A percentile compares a stretch with the other conserved stretches of the same genome.
Evolutionary conservation across 352 stramenopile species (phyloP).

Genomic region (Phytophthora crassamura): DNA sequence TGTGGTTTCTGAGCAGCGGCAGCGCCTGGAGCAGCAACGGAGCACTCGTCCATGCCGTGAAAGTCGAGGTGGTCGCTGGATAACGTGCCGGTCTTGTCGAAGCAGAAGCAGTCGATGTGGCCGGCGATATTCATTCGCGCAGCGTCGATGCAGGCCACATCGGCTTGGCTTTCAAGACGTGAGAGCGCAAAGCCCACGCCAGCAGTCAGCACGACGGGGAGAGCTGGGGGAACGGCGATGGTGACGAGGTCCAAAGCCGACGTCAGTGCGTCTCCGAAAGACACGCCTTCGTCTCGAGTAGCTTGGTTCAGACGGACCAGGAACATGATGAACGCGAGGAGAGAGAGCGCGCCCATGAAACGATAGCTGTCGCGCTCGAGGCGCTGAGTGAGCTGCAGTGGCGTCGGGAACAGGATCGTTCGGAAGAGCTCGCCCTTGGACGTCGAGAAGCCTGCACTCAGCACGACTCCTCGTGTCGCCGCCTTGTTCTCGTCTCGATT

Average conservation of each 20-base stretch:
- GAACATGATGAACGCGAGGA: constrained; percentile 63
- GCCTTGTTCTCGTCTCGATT: constrained; percentile 35
- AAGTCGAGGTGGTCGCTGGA: constrained; percentile 80
- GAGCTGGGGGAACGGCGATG: constrained; percentile 63
- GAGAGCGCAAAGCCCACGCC: constrained; percentile 71
- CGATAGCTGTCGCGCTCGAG: constrained; percentile 82
- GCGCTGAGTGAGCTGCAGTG: constrained; percentile 53
- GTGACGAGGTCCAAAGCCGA: constrained; percentile 73
- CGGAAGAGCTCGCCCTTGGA: constrained; percentile 80
- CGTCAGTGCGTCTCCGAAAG: constrained; percentile 36
- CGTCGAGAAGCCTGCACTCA: constrained; percentile 69
- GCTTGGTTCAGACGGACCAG: constrained; percentile 58
- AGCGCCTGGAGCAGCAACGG: constrained; percentile 14
- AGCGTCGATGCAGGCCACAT: constrained; percentile 77
- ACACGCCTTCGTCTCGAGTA: constrained; percentile 29
- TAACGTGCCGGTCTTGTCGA: constrained; percentile 86
- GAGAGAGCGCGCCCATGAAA: constrained; percentile 63
- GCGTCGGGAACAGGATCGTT: constrained; percentile 67
- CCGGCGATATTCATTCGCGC: constrained; percentile 75
- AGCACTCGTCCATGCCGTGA: constrained; percentile 73
- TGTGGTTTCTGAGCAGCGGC: constrained; percentile 18
- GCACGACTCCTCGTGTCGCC: constrained; percentile 58
- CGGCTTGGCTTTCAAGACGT: constrained; percentile 48
- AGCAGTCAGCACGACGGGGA: constrained; percentile 71
- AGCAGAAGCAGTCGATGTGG: constrained; percentile 81